Evolutionary conservation across 2,329 filamentous ascomycete genomes (phyloP).

Genomic region (Leptodontidium sp.): DNA sequence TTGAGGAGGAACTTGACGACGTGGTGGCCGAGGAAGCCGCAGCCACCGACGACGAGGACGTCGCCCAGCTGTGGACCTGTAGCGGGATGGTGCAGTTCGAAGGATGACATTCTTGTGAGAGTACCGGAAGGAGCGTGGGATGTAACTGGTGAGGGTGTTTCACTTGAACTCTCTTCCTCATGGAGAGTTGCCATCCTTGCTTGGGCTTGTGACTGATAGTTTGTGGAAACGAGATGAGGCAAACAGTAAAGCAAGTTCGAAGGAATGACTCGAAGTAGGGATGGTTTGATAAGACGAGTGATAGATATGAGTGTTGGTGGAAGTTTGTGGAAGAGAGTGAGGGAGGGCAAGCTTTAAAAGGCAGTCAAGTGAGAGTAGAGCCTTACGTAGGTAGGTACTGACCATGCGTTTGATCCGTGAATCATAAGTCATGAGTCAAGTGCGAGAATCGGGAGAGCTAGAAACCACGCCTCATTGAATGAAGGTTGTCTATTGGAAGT

Average conservation of each 20-base stretch:
- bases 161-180: slow-evolving; percentile 13
- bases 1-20: slow-evolving; percentile 56
- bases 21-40: slow-evolving; percentile 57
- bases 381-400: slow-evolving; percentile 5
- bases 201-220: neutral
- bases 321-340: slow-evolving; percentile 7
- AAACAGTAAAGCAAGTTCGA: neutral
- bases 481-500: slow-evolving; percentile 7
- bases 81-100: slow-evolving; percentile 9
- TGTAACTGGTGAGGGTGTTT: slow-evolving; percentile 17
- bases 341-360: slow-evolving; percentile 12
- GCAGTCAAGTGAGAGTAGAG: neutral
- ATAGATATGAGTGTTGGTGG: neutral
- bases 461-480: slow-evolving; percentile 4
- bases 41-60: slow-evolving; percentile 27
- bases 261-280: neutral
- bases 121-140: slow-evolving; percentile 12
- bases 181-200: slow-evolving; percentile 15
- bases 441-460: slow-evolving; percentile 10
- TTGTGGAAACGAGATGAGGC: neutral
- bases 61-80: slow-evolving; percentile 15
- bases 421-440: neutral
- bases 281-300: neutral
- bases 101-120: slow-evolving; percentile 22
- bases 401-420: slow-evolving; percentile 5